phyloP scores from a whole-genome alignment of 2,329 filamentous ascomycete genomes.

The Zymoseptoria passerinii region DNA sequence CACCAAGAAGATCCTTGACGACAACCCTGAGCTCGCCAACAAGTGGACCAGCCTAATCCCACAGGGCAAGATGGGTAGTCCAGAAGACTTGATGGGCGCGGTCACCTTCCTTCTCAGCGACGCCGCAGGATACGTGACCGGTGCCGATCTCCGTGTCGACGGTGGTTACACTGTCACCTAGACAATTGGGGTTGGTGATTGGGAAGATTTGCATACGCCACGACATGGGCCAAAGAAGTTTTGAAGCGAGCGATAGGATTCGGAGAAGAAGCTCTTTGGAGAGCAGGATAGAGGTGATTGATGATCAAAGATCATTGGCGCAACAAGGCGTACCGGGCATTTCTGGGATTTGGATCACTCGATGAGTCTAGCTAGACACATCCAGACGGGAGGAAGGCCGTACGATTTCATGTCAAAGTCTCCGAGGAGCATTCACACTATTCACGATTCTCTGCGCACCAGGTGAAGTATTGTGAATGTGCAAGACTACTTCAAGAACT shows the following conservation, averaged over 20 bases:
- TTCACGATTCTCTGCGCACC: too few relatives aligned
- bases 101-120: conserved; percentile 80
- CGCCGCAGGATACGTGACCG: conserved; percentile 64
- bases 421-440: background rate
- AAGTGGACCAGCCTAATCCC: conserved; percentile 92
- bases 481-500: background rate
- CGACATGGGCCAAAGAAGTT: background rate
- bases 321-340: background rate
- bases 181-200: background rate
- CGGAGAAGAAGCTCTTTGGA: background rate
- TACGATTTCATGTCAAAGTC: background rate
- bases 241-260: background rate
- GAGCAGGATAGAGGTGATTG: background rate
- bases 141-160: conserved; percentile 37
- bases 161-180: conserved; percentile 37
- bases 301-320: background rate
- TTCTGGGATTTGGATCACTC: background rate
- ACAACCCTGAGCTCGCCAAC: conserved; percentile 80
- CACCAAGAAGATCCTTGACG: conserved; percentile 87
- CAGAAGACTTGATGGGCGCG: conserved; percentile 87
- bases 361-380: background rate
- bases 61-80: conserved; percentile 84
- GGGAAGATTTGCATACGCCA: background rate
- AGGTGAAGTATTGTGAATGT: too few relatives aligned
- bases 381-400: background rate